Evolutionary conservation across 2,329 filamentous ascomycete species (phyloP), one percentile per base, ranked within the genome.

Genomic region (Tolypocladium amazonense): DNA sequence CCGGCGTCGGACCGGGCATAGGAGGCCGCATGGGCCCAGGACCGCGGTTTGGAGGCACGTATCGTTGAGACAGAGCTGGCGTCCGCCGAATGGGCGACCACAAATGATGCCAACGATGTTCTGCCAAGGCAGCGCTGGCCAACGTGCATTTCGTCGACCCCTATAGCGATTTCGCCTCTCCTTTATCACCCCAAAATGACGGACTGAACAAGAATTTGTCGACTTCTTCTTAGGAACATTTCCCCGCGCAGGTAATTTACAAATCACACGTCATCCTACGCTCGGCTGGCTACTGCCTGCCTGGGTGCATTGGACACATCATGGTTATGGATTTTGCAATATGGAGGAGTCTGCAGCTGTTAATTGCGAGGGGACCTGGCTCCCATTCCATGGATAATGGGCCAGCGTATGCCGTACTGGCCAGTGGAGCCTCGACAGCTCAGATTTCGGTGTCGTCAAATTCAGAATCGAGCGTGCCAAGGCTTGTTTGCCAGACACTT

Each of bases 1-100:
- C 92, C 65, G 89, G 90, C 37, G 83, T 86, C 65, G 89, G 90
- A 25, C 81, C 87, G 62, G 80, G 85, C 61, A 81, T 89, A 67
- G 76, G 77, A 30, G 70, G 75, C 58, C 85, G 82, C 41, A 78
- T 86, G 72, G 81, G 80, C 62, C 81, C 83, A 58, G 81, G 79
- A 60, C 75, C 83, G 67, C 81, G 85, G 59, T 88, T 82, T 70
- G 79, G 77, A 65, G 77, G 77, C 66, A 72, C 77, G 65, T 88
- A 84, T 73, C 85, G 85, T 68, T 87, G 57, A 59, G 50, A 23
- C 30, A 23, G 50, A 54, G 18, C 20, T 54, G 50, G 30, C 7
- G 9, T 4, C 15, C 23, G 15, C 25, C 7, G 25, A 7, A 7
- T 20, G 7, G 45, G 33, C 33, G 33, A 20, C 30, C 6, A 12